A percentile compares a stretch with the other conserved stretches of the same genome.
phyloP scores from a whole-genome alignment of 352 stramenopile species.

The Globisporangium polare region DNA sequence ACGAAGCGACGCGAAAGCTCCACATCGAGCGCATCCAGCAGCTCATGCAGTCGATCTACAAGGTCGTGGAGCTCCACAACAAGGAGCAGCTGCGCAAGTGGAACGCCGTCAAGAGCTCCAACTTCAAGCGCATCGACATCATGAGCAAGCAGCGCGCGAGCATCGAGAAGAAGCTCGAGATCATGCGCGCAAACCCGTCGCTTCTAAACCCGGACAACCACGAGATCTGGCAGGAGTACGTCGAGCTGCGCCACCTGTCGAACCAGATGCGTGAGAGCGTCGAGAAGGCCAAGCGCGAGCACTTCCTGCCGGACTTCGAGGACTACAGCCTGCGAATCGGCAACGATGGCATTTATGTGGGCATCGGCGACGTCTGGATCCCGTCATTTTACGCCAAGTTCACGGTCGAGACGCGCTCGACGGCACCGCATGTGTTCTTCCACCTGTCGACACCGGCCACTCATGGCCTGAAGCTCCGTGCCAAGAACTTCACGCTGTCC shows the following conservation, averaged over 20 bases:
- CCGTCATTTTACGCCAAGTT: conserved; percentile 72
- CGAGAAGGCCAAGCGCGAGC: conserved; percentile 65
- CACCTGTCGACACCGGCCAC: conserved; percentile 56
- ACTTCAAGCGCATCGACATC: conserved; percentile 67
- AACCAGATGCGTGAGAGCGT: conserved; percentile 54
- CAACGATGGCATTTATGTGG: conserved; percentile 66
- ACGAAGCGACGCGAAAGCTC: conserved; percentile 11
- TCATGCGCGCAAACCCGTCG: conserved; percentile 39
- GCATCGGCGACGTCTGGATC: conserved; percentile 69
- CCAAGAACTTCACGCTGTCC: conserved; percentile 59
- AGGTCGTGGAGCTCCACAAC: conserved; percentile 32
- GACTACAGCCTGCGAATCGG: conserved; percentile 58
- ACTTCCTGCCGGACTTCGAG: conserved; percentile 63
- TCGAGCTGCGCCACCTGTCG: conserved; percentile 60
- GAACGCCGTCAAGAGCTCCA: conserved; percentile 50
- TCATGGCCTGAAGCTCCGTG: conserved; percentile 55
- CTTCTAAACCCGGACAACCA: conserved; percentile 49
- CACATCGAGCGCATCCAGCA: conserved; percentile 42
- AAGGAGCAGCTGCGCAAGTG: conserved; percentile 49
- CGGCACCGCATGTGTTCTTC: conserved; percentile 55
- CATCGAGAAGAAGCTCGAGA: conserved; percentile 57
- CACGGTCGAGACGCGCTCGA: conserved; percentile 57
- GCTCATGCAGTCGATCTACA: conserved; percentile 49
- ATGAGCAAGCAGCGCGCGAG: conserved; percentile 47
- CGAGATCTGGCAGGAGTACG: conserved; percentile 54